Percentiles rank a stretch among this genome's conserved stretches.
These are phyloP conservation scores for Periconia macrospinosa DNA, from an alignment of 2,329 filamentous ascomycete genomes.

Conservation along the genomic window DNA sequence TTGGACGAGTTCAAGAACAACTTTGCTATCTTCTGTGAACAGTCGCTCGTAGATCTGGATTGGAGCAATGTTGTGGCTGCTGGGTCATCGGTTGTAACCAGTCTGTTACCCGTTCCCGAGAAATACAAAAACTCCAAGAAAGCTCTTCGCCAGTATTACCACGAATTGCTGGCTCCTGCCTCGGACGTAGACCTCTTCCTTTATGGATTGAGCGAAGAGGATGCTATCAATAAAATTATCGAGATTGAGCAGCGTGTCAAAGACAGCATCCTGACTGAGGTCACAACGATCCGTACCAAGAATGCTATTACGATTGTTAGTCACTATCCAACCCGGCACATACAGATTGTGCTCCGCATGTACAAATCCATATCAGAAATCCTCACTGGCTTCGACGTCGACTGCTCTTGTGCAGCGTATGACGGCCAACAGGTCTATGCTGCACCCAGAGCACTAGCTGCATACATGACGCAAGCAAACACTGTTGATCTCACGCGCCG, in stretches of 20 bases:
- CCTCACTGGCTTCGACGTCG: slow-evolving; percentile 85
- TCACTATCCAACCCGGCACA: slow-evolving; percentile 79
- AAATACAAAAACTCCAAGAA: slow-evolving; percentile 49
- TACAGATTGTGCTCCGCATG: slow-evolving; percentile 83
- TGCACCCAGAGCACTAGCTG: slow-evolving; percentile 73
- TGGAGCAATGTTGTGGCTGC: slow-evolving; percentile 83
- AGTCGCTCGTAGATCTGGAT: slow-evolving; percentile 71
- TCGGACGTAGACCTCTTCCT: slow-evolving; percentile 88
- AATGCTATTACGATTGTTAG: slow-evolving; percentile 84
- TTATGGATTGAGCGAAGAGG: slow-evolving; percentile 74
- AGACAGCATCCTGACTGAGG: slow-evolving; percentile 79
- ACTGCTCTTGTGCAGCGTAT: slow-evolving; percentile 79
- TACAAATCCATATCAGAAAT: slow-evolving; percentile 86
- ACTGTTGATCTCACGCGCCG: slow-evolving; percentile 76
- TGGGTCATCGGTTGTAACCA: slow-evolving; percentile 79
- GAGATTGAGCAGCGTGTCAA: slow-evolving; percentile 75
- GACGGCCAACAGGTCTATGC: slow-evolving; percentile 80
- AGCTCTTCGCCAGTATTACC: slow-evolving; percentile 65
- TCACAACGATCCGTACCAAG: slow-evolving; percentile 81
- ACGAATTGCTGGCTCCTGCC: slow-evolving; percentile 77
- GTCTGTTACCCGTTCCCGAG: slow-evolving; percentile 66
- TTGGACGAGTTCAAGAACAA: slow-evolving; percentile 75
- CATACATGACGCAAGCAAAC: slow-evolving; percentile 82
- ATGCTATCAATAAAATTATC: slow-evolving; percentile 82
- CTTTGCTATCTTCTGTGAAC: slow-evolving; percentile 81